Percentiles rank a stretch among this genome's conserved stretches.
These are phyloP conservation scores for Pseudogymnoascus sp. DNA, from an alignment of 2,329 filamentous ascomycete species.

Conservation along the genomic window DNA sequence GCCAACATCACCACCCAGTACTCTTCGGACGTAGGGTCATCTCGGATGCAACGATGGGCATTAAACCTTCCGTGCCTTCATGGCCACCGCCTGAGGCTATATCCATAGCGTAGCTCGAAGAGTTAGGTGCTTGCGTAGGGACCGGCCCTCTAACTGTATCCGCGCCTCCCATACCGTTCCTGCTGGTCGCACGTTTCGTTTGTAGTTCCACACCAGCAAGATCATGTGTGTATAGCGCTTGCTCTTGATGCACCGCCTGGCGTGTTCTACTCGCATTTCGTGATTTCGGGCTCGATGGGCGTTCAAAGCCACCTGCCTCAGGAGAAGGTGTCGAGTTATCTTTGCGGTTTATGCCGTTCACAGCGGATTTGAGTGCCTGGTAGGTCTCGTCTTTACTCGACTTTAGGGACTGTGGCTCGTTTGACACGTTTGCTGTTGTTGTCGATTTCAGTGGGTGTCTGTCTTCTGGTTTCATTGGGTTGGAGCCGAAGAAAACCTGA, in stretches of 20 bases:
- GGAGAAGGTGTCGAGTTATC: neutral
- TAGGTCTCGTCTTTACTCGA: neutral
- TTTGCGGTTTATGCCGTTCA: neutral
- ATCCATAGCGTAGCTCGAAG: neutral
- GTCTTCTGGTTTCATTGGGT: neutral
- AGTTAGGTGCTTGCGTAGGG: neutral
- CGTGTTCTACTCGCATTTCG: constrained; percentile 8
- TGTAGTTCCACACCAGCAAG: neutral
- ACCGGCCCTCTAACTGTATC: neutral
- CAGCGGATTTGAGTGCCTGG: neutral
- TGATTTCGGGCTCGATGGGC: constrained; percentile 6
- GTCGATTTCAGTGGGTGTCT: neutral
- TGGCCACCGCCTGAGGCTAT: neutral
- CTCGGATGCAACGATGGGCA: neutral
- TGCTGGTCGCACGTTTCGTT: neutral
- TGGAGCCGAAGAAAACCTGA: constrained; percentile 6
- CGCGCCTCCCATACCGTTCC: neutral
- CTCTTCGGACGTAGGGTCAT: neutral
- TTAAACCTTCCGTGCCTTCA: neutral
- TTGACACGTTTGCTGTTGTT: neutral
- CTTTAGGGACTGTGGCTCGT: neutral
- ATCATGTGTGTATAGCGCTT: neutral
- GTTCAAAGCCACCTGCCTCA: neutral
- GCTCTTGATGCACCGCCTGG: neutral
- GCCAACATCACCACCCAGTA: neutral